Conservation (phyloP, 768 basidiomycete genomes). For the Dictyophora rubrovolvata region DNA sequence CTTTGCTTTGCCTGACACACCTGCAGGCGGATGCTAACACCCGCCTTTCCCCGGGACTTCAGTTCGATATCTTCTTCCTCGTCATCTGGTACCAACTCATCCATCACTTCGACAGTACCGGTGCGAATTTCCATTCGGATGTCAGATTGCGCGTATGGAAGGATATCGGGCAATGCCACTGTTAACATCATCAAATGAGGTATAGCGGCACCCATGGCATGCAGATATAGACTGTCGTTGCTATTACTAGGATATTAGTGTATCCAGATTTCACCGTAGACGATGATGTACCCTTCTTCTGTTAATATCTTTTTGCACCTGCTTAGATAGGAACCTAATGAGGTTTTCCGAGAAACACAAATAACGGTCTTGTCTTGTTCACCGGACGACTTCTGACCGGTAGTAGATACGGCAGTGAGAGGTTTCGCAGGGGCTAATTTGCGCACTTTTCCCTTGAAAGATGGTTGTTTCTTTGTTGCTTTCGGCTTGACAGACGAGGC, state of each 20-base stretch:
- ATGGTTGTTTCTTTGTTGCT: background rate
- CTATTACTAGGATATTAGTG: slow-evolving; percentile 24
- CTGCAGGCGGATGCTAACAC: slow-evolving; percentile 45
- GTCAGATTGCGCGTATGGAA: slow-evolving; percentile 57
- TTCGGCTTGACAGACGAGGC: background rate
- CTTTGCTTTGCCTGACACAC: slow-evolving; percentile 46
- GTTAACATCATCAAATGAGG: slow-evolving; percentile 65
- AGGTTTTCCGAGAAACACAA: slow-evolving; percentile 68
- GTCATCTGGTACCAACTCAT: slow-evolving; percentile 70
- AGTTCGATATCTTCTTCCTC: slow-evolving; percentile 56
- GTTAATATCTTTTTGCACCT: slow-evolving; percentile 66
- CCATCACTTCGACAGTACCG: slow-evolving; percentile 62
- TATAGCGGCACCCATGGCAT: slow-evolving; percentile 85
- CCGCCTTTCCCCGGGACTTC: slow-evolving; percentile 61
- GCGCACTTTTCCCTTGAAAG: slow-evolving; percentile 30
- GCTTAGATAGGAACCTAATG: slow-evolving; percentile 61
- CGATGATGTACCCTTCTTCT: slow-evolving; percentile 51
- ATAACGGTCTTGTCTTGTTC: slow-evolving; percentile 75
- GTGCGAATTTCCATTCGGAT: slow-evolving; percentile 54
- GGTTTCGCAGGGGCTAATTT: slow-evolving; percentile 69
- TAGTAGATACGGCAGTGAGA: slow-evolving; percentile 67
- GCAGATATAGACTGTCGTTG: slow-evolving; percentile 62
- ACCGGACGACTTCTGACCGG: slow-evolving; percentile 71
- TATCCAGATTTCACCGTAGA: background rate
- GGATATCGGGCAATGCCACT: slow-evolving; percentile 58